These are phyloP conservation scores for Lipomyces anomalus DNA, from an alignment of 805 yeast species.

Conservation along the genomic window DNA sequence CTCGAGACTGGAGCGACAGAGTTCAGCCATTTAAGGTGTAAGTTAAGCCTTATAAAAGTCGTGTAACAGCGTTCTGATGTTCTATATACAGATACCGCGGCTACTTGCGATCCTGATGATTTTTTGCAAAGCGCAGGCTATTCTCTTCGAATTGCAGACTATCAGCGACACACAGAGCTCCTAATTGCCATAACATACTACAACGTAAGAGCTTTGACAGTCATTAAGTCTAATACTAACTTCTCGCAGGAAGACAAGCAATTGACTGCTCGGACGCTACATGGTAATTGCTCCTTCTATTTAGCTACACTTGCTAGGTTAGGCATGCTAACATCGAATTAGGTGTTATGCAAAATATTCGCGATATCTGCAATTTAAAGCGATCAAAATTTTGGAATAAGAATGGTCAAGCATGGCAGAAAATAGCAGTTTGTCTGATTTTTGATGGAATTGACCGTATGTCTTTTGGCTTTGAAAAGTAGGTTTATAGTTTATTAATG, in stretches of 20 bases:
- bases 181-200: conserved; percentile 61
- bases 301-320: too few relatives aligned
- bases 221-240: too few relatives aligned
- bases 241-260: conserved; percentile 65
- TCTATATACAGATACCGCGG: conserved; percentile 40
- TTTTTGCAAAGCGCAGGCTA: conserved; percentile 49
- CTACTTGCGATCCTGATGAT: conserved; percentile 64
- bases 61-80: not conserved
- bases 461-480: not conserved
- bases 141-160: conserved; percentile 50
- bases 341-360: conserved; percentile 53
- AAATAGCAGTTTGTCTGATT: conserved; percentile 56
- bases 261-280: conserved; percentile 54
- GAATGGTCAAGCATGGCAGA: conserved; percentile 57
- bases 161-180: conserved; percentile 55
- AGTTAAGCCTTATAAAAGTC: not conserved
- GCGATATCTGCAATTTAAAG: conserved; percentile 50
- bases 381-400: conserved; percentile 42
- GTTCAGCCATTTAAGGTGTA: conserved; percentile 54
- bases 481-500: not conserved
- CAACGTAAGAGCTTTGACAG: too few relatives aligned
- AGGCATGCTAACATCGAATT: not conserved
- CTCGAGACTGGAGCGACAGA: conserved; percentile 36
- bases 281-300: too few relatives aligned
- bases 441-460: conserved; percentile 56